These are phyloP conservation scores for Arxiozyma bovina DNA, from an alignment of 1,139 yeast species.

Conservation along the genomic window DNA sequence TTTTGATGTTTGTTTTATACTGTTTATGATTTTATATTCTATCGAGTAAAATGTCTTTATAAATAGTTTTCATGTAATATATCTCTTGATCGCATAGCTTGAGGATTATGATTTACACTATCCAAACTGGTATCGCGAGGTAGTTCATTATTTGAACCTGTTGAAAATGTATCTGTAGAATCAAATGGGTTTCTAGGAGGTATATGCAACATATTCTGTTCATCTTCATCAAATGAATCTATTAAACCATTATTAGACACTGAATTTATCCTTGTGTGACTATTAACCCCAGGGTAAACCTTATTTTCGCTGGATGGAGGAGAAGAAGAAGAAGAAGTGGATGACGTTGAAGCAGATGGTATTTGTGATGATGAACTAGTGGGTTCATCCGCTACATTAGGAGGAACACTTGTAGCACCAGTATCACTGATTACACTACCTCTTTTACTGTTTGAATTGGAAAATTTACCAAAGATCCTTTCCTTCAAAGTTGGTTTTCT, in stretches of 20 bases:
- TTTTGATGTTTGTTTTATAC: neutral
- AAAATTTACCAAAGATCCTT: conserved; percentile 21
- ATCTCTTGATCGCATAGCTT: conserved; percentile 9
- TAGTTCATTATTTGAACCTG: neutral
- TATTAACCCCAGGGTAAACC: conserved; percentile 18
- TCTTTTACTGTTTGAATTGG: conserved; percentile 14
- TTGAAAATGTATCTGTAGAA: conserved; percentile 1
- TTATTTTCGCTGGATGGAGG: conserved; percentile 9
- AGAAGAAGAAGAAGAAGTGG: conserved; percentile 13
- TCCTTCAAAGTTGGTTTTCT: conserved; percentile 20
- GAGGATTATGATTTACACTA: conserved; percentile 9
- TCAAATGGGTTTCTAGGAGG: conserved; percentile 8
- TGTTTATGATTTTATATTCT: neutral
- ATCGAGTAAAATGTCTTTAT: neutral
- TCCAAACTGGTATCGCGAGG: conserved; percentile 13
- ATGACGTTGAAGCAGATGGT: conserved; percentile 12
- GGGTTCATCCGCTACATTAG: neutral
- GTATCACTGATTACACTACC: conserved; percentile 1
- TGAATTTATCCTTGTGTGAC: conserved; percentile 14
- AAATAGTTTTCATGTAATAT: conserved; percentile 8
- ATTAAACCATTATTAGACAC: conserved; percentile 22
- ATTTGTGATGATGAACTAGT: conserved; percentile 4
- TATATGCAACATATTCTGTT: conserved; percentile 7
- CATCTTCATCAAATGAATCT: conserved; percentile 17
- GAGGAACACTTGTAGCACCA: conserved; percentile 2